Conservation (phyloP, 768 basidiomycete genomes). For the Suillus bovinus region DNA sequence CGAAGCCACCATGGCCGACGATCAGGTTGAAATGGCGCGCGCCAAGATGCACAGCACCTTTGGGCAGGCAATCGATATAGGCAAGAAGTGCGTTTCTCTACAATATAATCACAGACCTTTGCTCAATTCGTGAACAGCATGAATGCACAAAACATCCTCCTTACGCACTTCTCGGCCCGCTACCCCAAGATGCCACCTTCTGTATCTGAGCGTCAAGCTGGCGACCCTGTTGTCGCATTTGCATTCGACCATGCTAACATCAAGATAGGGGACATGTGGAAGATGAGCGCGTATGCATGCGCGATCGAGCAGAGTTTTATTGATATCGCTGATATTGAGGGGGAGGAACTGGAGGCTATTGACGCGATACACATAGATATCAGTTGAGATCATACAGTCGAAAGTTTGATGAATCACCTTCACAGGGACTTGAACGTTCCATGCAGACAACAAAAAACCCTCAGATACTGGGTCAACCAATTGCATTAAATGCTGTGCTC, state of each 20-base stretch:
- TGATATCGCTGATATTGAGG: conserved; percentile 55
- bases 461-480: too few relatives aligned
- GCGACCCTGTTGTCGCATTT: conserved; percentile 58
- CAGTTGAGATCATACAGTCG: background rate
- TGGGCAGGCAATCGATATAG: conserved; percentile 83
- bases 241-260: conserved; percentile 83
- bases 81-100: conserved; percentile 51
- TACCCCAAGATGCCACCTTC: conserved; percentile 82
- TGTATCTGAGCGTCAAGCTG: conserved; percentile 21
- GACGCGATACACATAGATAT: conserved; percentile 21
- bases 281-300: conserved; percentile 72
- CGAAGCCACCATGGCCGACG: conserved; percentile 91
- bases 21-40: conserved; percentile 68
- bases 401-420: too few relatives aligned
- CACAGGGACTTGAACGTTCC: too few relatives aligned
- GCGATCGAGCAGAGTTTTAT: conserved; percentile 64
- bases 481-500: too few relatives aligned
- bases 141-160: conserved; percentile 80
- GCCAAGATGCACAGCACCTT: conserved; percentile 89
- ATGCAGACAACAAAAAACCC: too few relatives aligned
- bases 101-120: background rate
- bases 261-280: conserved; percentile 81
- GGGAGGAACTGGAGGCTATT: conserved; percentile 23
- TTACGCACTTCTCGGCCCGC: conserved; percentile 94
- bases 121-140: conserved; percentile 51